A percentile compares a stretch with the other conserved stretches of the same genome.
These are phyloP conservation scores for Pythium guiyangense DNA, from an alignment of 352 stramenopile genomes.

Conservation along the genomic window DNA sequence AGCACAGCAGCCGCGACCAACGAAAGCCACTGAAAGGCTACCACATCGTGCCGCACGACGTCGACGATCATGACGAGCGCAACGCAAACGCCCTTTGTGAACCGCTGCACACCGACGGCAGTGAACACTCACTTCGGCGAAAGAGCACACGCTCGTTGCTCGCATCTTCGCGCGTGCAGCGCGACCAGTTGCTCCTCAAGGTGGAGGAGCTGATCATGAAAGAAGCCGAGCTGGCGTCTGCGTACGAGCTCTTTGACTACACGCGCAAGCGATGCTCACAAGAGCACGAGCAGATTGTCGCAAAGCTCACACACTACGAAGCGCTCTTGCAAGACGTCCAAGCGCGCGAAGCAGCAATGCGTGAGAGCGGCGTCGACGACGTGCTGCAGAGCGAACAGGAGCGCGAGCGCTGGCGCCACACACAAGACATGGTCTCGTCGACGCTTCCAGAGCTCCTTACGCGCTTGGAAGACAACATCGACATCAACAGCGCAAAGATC, in stretches of 20 bases:
- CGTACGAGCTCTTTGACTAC: slow-evolving; percentile 58
- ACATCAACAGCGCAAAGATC: slow-evolving; percentile 55
- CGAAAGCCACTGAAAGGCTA: slow-evolving; percentile 32
- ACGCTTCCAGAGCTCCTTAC: slow-evolving; percentile 46
- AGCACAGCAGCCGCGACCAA: slow-evolving; percentile 6
- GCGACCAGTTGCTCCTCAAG: slow-evolving; percentile 52
- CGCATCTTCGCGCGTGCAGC: slow-evolving; percentile 35
- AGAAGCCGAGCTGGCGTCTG: slow-evolving; percentile 51
- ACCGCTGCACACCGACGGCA: neutral
- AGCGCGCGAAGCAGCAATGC: slow-evolving; percentile 12
- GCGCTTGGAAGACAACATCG: slow-evolving; percentile 59
- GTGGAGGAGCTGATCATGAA: slow-evolving; percentile 61
- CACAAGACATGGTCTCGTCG: slow-evolving; percentile 44
- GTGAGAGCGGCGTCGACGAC: slow-evolving; percentile 13
- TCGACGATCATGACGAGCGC: slow-evolving; percentile 12
- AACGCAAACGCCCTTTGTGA: slow-evolving; percentile 12
- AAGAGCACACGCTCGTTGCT: slow-evolving; percentile 21
- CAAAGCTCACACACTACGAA: slow-evolving; percentile 42
- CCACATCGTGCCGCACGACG: slow-evolving; percentile 42
- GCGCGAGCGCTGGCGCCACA: slow-evolving; percentile 36
- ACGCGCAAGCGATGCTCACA: slow-evolving; percentile 30
- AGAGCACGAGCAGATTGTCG: slow-evolving; percentile 48
- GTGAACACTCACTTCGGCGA: neutral
- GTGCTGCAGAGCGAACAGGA: slow-evolving; percentile 30
- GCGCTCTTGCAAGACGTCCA: slow-evolving; percentile 26